Evolutionary conservation across 2,329 filamentous ascomycete genomes (phyloP), one percentile per base, ranked within the genome.

Genomic region (Fusarium sp.): DNA sequence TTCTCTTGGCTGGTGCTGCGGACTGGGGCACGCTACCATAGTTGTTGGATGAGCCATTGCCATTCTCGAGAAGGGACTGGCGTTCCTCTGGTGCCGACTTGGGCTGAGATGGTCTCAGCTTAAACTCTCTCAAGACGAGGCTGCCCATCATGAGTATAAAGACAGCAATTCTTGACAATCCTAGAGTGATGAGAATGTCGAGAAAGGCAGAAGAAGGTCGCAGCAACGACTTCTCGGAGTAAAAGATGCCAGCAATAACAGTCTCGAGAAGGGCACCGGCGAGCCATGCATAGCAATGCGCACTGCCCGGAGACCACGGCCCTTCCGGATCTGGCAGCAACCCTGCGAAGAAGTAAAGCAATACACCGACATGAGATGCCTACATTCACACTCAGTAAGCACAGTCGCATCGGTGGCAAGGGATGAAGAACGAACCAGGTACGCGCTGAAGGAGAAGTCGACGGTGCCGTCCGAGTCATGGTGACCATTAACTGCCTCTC

Each of bases 261-360:
- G 70, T 73, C 71, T 86, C 84, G 4, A 83, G 59, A 14, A 84
- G 72, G 1, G 80, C 71, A 27, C 77, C 83, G 0, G 79, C 66
- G 57, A 82, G 74, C 84, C 84, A 86, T 3, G 84, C 83, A 56
- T 77, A 78, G 65, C 80, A 77, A 43, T 86, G 83, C 22, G 84
- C 73, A 20, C 78, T 69, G 11, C 77, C 78, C 2, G 84, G 84
- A 6, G 81, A 80, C 84, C 84, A 86, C 8, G 84, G 84, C 1
- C 84, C 84, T 71, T 86, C 84, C 1, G 84, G 84, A 43, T 86
- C 83, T 4, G 84, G 84, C 8, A 86, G 79, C 59, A 86, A 74
- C 4, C 84, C 84, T 24, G 82, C 82, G 5, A 85, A 67, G 54
- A 83, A 85, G 69, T 85, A 86, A 5, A 86, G 80, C 6, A 85